Evolutionary conservation across 2,329 filamentous ascomycete genomes (phyloP), one percentile per base, ranked within the genome.

Genomic region (Thermoascus crustaceus): DNA sequence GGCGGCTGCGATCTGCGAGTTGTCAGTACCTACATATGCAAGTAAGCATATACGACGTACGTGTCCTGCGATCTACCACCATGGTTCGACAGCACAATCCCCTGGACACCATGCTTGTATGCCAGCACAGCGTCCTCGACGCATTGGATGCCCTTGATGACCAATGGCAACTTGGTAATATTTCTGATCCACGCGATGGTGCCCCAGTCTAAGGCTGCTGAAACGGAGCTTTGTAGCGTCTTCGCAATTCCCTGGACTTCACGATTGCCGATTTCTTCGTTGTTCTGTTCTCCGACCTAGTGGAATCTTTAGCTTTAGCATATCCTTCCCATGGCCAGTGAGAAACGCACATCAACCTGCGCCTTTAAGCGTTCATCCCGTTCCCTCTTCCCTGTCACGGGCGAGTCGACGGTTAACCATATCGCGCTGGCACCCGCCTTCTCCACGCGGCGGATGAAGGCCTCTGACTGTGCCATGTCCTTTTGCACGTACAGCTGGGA

Each of bases 81-180:
- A 29, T 63, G 60, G 14, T 63, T 63, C 1, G 53, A 56, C 0
- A 64, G 46, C 1, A 62, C 48, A 6, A 63, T 54, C 0, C 71
- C 72, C 30, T 71, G 63, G 3, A 66, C 60, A 0, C 69, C 69
- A 32, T 62, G 39, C 36, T 61, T 38, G 7, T 65, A 58, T 0
- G 71, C 72, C 11, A 66, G 43, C 18, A 60, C 52, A 0, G 69
- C 71, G 38, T 76, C 72, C 10, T 68, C 65, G 1, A 66, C 62
- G 29, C 65, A 65, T 36, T 71, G 62, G 11, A 76, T 52, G 1
- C 60, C 60, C 30, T 63, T 63, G 10, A 63, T 48, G 4, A 61
- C 58, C 1, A 63, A 40, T 17, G 61, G 53, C 9, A 62, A 47
- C 7, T 47, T 38, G n/a, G 53, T 56, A 10, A 63, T 49, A 10